A percentile compares a stretch with the other conserved stretches of the same genome.
phyloP scores from a whole-genome alignment of 2,329 filamentous ascomycete species.

The Apiospora pterosperma region DNA sequence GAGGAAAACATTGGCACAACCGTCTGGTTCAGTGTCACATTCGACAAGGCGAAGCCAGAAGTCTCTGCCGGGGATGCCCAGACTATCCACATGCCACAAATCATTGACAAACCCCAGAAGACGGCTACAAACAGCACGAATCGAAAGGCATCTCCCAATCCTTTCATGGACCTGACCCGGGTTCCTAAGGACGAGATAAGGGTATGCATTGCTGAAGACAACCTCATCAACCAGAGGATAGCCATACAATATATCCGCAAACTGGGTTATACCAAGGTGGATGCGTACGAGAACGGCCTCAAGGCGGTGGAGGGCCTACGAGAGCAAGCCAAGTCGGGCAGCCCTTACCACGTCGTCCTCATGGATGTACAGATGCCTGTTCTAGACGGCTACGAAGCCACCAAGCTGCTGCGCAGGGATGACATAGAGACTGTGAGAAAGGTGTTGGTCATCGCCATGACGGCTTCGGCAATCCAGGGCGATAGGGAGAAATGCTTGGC shows the following conservation, averaged over 20 bases:
- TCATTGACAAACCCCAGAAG: conserved; percentile 28
- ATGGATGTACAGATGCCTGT: conserved; percentile 98
- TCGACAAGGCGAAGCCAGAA: conserved; percentile 72
- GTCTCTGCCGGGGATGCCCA: conserved; percentile 55
- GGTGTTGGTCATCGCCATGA: conserved; percentile 96
- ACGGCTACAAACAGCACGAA: conserved; percentile 28
- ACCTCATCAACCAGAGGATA: conserved; percentile 91
- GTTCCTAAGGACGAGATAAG: conserved; percentile 76
- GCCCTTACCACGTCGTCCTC: conserved; percentile 83
- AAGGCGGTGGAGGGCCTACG: conserved; percentile 86
- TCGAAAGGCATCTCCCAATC: conserved; percentile 35
- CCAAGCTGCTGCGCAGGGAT: conserved; percentile 76
- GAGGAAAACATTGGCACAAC: conserved; percentile 67
- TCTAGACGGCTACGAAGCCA: conserved; percentile 89
- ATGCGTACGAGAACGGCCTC: conserved; percentile 85
- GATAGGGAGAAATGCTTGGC: conserved; percentile 95
- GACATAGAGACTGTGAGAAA: conserved; percentile 71
- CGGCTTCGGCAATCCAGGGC: conserved; percentile 88
- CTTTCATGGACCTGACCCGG: conserved; percentile 64
- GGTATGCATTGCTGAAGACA: conserved; percentile 93
- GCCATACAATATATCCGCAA: conserved; percentile 87
- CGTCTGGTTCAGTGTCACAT: conserved; percentile 77
- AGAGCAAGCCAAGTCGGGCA: conserved; percentile 64
- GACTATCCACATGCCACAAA: conserved; percentile 37
- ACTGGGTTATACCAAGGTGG: conserved; percentile 75